A percentile compares a stretch with the other conserved stretches of the same genome.
phyloP scores from a whole-genome alignment of 345 rosid species.

The Kandelia obovata region DNA sequence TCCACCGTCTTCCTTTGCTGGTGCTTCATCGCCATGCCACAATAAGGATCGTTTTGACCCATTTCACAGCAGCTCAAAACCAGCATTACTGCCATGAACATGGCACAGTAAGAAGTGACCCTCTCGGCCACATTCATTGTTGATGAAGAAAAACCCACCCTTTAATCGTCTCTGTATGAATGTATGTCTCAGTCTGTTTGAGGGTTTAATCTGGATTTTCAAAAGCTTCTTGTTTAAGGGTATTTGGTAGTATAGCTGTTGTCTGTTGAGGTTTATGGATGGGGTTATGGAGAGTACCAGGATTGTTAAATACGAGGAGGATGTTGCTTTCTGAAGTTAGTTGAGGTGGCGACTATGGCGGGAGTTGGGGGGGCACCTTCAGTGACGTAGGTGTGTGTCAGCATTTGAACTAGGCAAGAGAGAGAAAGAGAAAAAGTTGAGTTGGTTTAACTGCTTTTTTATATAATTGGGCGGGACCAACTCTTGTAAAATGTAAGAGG shows the following conservation, averaged over 20 bases:
- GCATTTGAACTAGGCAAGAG: background rate
- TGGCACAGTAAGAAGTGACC: slow-evolving; percentile 51
- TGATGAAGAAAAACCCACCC: slow-evolving; percentile 40
- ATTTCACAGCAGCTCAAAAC: slow-evolving; percentile 53
- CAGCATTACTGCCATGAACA: slow-evolving; percentile 52
- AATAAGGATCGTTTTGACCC: slow-evolving; percentile 18
- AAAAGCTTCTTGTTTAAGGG: background rate
- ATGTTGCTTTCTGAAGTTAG: slow-evolving; percentile 12
- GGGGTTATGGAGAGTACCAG: too few species aligned
- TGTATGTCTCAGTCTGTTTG: background rate
- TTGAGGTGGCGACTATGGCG: slow-evolving; percentile 38
- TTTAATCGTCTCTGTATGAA: background rate
- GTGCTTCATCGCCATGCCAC: background rate
- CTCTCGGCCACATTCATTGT: slow-evolving; percentile 45
- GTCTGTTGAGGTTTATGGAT: background rate
- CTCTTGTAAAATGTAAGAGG: too few species aligned
- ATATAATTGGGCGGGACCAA: too few species aligned
- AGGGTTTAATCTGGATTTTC: too few species aligned
- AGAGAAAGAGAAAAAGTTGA: background rate
- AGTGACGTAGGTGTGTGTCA: slow-evolving; percentile 36
- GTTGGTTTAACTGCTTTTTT: slow-evolving; percentile 48
- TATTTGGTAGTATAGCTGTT: too few species aligned
- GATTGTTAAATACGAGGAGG: background rate
- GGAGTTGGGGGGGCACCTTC: slow-evolving; percentile 37
- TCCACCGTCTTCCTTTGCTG: slow-evolving; percentile 2